These are phyloP conservation scores for Talaromyces sp. DNA, from an alignment of 2,329 filamentous ascomycete species.

Conservation along the genomic window DNA sequence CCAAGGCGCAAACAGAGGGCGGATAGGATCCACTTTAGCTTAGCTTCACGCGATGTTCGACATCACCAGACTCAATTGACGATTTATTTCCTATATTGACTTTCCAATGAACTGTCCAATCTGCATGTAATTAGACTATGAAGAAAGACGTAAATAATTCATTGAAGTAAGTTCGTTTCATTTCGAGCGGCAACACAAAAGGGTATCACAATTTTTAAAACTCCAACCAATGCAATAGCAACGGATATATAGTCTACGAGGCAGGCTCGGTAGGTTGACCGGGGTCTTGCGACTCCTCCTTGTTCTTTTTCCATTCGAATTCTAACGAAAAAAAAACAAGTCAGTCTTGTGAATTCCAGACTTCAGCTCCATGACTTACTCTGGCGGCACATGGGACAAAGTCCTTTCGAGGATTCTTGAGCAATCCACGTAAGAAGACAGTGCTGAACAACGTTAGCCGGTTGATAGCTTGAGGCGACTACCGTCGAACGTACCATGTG, in stretches of 20 bases:
- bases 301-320: constrained; percentile 53
- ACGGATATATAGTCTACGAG: background rate
- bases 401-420: constrained; percentile 85
- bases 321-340: constrained; percentile 34
- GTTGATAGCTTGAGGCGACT: background rate
- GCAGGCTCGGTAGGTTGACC: background rate
- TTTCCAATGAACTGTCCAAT: background rate
- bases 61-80: background rate
- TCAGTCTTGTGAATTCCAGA: constrained; percentile 20
- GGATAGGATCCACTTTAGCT: constrained; percentile 3
- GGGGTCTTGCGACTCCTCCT: constrained; percentile 26
- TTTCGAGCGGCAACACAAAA: background rate
- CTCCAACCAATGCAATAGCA: background rate
- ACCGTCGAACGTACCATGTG: constrained; percentile 69
- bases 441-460: constrained; percentile 59
- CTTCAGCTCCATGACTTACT: constrained; percentile 54
- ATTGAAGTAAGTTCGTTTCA: background rate
- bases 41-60: background rate
- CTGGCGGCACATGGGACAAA: constrained; percentile 97
- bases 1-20: background rate
- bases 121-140: background rate
- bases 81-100: background rate
- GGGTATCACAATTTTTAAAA: background rate
- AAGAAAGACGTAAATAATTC: background rate
- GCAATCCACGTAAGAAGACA: constrained; percentile 87